Evolutionary conservation across 2,329 filamentous ascomycete species (phyloP), one percentile per base, ranked within the genome.

Genomic region (Nakataea oryzae): DNA sequence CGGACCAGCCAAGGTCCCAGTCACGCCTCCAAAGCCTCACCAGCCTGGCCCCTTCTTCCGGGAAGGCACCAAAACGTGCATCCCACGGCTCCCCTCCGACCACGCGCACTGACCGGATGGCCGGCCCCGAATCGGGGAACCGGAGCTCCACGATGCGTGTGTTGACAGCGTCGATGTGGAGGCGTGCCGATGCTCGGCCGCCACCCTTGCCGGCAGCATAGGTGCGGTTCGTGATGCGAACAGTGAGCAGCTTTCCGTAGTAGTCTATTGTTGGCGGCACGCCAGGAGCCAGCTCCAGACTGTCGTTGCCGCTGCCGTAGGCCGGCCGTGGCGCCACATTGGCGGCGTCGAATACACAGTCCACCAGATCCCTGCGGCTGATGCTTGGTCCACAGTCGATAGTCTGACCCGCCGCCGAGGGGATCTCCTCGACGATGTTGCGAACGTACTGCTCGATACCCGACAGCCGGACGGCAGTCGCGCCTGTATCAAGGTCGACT

Each of bases 21-120:
- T 87, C 84, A 41, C 95, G 82, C 66, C 90, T 89, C 88, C 93
- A 97, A 13, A 97, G 81, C 63, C 88, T 80, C 62, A 89, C 80
- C 1, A 61, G 24, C 63, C 64, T 64, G 58, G 57, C 63, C 0
- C 89, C 90, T 14, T 80, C 79, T 9, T 84, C 78, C 0, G 86
- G 83, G 7, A 85, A 81, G 56, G 81, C 76, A 24, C 86, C 83
- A 71, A 91, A 91, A 57, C 88, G 83, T 28, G 80, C 75, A 69
- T 90, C 84, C 65, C 83, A 81, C 28, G 79, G 74, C 61, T 84
- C 87, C 17, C 81, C 75, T 41, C 96, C 83, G 24, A 75, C 74
- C 68, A 96, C 86, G 59, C 47, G 79, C 79, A 3, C 77, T 79
- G 61, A 96, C 81, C 0, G 88, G 84, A n/a, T 75, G 54, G 54